Percentiles rank a stretch among this genome's conserved stretches.
Evolutionary conservation across 352 stramenopile species (phyloP).

Genomic region (Phytophthora pinifolia): DNA sequence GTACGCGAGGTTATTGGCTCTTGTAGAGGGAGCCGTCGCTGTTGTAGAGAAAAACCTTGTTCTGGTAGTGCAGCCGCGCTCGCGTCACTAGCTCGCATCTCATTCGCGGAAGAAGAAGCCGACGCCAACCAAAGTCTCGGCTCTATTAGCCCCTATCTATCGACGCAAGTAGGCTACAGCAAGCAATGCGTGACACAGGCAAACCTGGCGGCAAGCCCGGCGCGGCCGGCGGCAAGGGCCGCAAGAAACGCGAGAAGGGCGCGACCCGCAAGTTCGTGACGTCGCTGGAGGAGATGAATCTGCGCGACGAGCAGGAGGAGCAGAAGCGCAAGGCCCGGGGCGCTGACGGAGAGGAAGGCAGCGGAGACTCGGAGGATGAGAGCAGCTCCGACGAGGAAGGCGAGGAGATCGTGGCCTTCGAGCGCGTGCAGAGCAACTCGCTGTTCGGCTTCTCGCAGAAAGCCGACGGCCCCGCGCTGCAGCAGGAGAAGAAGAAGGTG

Average conservation of each 20-base stretch:
- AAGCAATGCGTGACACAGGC: slow-evolving; percentile 50
- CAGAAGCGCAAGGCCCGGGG: slow-evolving; percentile 78
- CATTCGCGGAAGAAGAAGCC: slow-evolving; percentile 14
- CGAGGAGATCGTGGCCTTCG: slow-evolving; percentile 63
- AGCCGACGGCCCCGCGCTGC: slow-evolving; percentile 53
- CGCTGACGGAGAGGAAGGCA: slow-evolving; percentile 49
- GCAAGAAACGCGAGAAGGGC: slow-evolving; percentile 80
- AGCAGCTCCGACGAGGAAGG: slow-evolving; percentile 54
- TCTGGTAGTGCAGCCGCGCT: slow-evolving; percentile 28
- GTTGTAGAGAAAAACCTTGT: slow-evolving; percentile 13
- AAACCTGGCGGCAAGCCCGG: slow-evolving; percentile 47
- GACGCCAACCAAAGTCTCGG: slow-evolving; percentile 22
- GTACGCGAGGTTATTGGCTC: slow-evolving; percentile 11
- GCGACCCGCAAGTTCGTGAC: slow-evolving; percentile 78
- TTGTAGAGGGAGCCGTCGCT: slow-evolving; percentile 18
- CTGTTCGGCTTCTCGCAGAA: slow-evolving; percentile 70
- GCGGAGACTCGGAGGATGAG: slow-evolving; percentile 48
- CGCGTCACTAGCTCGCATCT: slow-evolving; percentile 6
- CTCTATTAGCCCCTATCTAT: neutral
- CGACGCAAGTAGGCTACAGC: slow-evolving; percentile 1
- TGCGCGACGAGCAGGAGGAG: slow-evolving; percentile 74
- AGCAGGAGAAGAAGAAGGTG: slow-evolving; percentile 72
- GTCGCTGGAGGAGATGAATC: slow-evolving; percentile 81
- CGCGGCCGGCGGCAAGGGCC: slow-evolving; percentile 50
- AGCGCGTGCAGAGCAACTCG: slow-evolving; percentile 75